phyloP scores from a whole-genome alignment of 441 rosid genomes.

The Arabidopsis hybrid region DNA sequence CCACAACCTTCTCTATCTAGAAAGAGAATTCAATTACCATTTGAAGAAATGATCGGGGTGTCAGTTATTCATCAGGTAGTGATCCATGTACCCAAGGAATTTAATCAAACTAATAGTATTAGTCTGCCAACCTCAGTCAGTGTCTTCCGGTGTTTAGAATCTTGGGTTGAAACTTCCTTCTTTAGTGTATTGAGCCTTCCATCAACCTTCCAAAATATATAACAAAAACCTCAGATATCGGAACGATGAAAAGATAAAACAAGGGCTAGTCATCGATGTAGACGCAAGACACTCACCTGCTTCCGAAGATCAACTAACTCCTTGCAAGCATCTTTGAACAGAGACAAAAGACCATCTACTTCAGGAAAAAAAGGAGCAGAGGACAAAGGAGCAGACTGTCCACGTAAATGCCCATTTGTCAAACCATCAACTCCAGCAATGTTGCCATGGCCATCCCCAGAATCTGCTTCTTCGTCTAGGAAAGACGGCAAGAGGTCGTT shows the following conservation, averaged over 20 bases:
- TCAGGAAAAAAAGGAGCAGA: conserved; percentile 91
- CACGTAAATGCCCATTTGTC: conserved; percentile 74
- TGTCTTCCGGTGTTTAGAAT: conserved; percentile 93
- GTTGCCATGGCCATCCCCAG: conserved; percentile 58
- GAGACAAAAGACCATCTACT: conserved; percentile 83
- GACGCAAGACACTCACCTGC: conserved; percentile 59
- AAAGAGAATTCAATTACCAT: conserved; percentile 35
- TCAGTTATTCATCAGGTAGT: conserved; percentile 14
- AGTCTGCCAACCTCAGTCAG: conserved; percentile 79
- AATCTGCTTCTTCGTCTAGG: conserved; percentile 84
- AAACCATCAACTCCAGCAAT: conserved; percentile 54
- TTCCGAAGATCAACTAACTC: conserved; percentile 93
- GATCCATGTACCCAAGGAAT: conserved; percentile 9
- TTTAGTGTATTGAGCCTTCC: conserved; percentile 85
- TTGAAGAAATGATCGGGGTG: conserved; percentile 8
- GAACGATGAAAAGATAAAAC: conserved; percentile 1
- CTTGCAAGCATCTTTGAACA: conserved; percentile 87
- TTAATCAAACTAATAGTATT: conserved; percentile 2
- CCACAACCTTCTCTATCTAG: conserved; percentile 95
- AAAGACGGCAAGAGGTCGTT: conserved; percentile 88
- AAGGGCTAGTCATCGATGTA: neutral
- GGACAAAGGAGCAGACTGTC: conserved; percentile 60
- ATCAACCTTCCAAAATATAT: conserved; percentile 68
- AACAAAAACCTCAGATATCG: conserved; percentile 21
- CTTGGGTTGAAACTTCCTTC: conserved; percentile 93